phyloP scores from a whole-genome alignment of 345 rosid genomes.

The Lagerstroemia speciosa region DNA sequence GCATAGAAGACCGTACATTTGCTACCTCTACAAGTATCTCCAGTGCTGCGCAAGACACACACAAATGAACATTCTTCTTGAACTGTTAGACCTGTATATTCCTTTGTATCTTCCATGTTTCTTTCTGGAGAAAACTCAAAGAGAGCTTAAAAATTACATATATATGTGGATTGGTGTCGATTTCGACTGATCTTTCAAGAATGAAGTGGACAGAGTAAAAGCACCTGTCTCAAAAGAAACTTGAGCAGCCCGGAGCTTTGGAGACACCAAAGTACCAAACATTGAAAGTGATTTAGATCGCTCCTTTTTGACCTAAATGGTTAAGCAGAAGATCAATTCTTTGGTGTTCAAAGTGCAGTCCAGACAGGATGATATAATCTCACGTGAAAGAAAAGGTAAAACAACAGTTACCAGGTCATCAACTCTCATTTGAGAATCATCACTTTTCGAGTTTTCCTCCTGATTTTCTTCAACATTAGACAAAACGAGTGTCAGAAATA shows the following conservation, averaged over 20 bases:
- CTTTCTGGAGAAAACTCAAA: background rate
- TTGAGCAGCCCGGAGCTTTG: slow-evolving; percentile 78
- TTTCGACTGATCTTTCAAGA: background rate
- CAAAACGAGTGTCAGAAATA: slow-evolving; percentile 5
- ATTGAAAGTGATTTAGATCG: slow-evolving; percentile 52
- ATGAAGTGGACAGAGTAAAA: background rate
- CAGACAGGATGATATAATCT: background rate
- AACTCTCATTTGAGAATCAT: slow-evolving; percentile 16
- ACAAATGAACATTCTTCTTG: background rate
- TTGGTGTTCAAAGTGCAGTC: background rate
- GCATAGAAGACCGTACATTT: slow-evolving; percentile 49
- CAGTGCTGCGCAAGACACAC: slow-evolving; percentile 37
- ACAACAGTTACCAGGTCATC: slow-evolving; percentile 38
- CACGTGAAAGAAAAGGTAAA: background rate
- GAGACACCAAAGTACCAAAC: slow-evolving; percentile 82
- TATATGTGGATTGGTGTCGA: background rate
- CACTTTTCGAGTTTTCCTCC: slow-evolving; percentile 18
- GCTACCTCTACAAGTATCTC: slow-evolving; percentile 79
- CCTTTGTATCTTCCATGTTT: background rate
- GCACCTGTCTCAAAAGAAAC: slow-evolving; percentile 82
- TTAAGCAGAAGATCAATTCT: background rate
- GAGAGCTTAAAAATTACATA: too few species aligned
- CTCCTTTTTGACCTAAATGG: slow-evolving; percentile 52
- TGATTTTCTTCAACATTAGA: slow-evolving; percentile 16
- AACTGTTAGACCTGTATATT: background rate